A percentile compares a stretch with the other conserved stretches of the same genome.
These are phyloP conservation scores for Cylindrotheca fusiformis DNA, from an alignment of 108 stramenopile genomes.

Conservation along the genomic window DNA sequence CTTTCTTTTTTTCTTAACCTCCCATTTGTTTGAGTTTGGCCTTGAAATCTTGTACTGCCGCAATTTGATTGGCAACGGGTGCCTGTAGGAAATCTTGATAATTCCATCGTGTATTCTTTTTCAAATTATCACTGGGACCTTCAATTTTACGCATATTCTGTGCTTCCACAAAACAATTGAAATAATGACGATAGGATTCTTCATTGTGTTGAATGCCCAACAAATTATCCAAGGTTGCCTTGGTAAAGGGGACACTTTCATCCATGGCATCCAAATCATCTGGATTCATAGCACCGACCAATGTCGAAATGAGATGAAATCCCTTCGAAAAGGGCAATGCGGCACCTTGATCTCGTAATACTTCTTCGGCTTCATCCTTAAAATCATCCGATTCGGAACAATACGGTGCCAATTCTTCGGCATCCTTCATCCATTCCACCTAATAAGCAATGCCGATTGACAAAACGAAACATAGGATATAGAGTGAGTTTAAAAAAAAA, in stretches of 20 bases:
- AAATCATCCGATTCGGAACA: slow-evolving; percentile 49
- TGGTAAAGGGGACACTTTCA: slow-evolving; percentile 49
- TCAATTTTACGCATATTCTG: slow-evolving; percentile 24
- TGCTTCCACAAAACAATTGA: slow-evolving; percentile 32
- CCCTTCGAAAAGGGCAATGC: slow-evolving; percentile 47
- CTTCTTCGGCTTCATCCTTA: slow-evolving; percentile 34
- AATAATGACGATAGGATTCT: slow-evolving; percentile 38
- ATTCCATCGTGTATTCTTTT: slow-evolving; percentile 20
- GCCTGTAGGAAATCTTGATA: slow-evolving; percentile 32
- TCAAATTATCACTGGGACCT: slow-evolving; percentile 20
- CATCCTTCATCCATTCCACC: slow-evolving; percentile 60
- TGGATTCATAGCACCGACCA: slow-evolving; percentile 47
- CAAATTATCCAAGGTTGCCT: slow-evolving; percentile 40
- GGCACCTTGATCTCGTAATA: slow-evolving; percentile 44
- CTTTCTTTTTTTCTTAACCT: too few species aligned
- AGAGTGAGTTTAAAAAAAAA: too few species aligned
- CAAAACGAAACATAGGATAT: too few species aligned
- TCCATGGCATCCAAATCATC: slow-evolving; percentile 60
- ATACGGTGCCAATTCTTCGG: slow-evolving; percentile 45
- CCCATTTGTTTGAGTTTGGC: slow-evolving; percentile 16
- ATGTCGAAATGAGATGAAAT: slow-evolving; percentile 35
- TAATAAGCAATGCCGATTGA: too few species aligned
- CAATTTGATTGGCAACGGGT: slow-evolving; percentile 25
- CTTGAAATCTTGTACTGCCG: slow-evolving; percentile 28
- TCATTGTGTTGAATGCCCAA: slow-evolving; percentile 36